A percentile compares a stretch with the other conserved stretches of the same genome.
phyloP scores from a whole-genome alignment of 192 early-diverging fungal species.

The Martensiomyces pterosporus region DNA sequence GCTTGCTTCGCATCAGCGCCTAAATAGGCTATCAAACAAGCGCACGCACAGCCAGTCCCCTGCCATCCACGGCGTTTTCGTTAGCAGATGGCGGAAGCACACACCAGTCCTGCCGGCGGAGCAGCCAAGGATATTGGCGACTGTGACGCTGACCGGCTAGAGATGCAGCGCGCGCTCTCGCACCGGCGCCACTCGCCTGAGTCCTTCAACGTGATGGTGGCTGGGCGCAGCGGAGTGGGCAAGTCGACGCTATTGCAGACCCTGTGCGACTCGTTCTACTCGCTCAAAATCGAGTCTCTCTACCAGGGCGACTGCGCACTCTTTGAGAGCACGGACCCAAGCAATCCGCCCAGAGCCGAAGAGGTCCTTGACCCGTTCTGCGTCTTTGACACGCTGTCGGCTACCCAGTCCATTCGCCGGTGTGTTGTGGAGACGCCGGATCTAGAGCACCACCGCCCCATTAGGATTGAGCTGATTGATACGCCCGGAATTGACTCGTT shows the following conservation, averaged over 20 bases:
- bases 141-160: too few species aligned
- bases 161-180: slow-evolving; percentile 14
- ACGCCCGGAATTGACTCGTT: slow-evolving; percentile 39
- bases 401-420: slow-evolving; percentile 19
- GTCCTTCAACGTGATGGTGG: slow-evolving; percentile 44
- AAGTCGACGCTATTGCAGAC: slow-evolving; percentile 75
- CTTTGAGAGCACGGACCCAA: too few species aligned
- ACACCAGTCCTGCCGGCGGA: too few species aligned
- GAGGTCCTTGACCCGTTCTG: slow-evolving; percentile 44
- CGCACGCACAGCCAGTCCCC: too few species aligned
- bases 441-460: slow-evolving; percentile 1
- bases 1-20: too few species aligned
- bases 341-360: slow-evolving; percentile 2
- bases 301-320: neutral
- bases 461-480: slow-evolving; percentile 39
- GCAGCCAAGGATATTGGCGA: too few species aligned
- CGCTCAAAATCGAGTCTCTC: slow-evolving; percentile 23
- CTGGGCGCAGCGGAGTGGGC: slow-evolving; percentile 53
- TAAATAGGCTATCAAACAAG: too few species aligned
- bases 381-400: slow-evolving; percentile 40
- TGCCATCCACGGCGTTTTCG: too few species aligned
- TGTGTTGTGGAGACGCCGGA: slow-evolving; percentile 18
- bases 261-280: slow-evolving; percentile 54
- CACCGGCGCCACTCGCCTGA: slow-evolving; percentile 22
- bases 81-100: slow-evolving; percentile 13